These are phyloP conservation scores for Rhodotorula sp. DNA, from an alignment of 1,284 basidiomycete genomes.

Conservation along the genomic window DNA sequence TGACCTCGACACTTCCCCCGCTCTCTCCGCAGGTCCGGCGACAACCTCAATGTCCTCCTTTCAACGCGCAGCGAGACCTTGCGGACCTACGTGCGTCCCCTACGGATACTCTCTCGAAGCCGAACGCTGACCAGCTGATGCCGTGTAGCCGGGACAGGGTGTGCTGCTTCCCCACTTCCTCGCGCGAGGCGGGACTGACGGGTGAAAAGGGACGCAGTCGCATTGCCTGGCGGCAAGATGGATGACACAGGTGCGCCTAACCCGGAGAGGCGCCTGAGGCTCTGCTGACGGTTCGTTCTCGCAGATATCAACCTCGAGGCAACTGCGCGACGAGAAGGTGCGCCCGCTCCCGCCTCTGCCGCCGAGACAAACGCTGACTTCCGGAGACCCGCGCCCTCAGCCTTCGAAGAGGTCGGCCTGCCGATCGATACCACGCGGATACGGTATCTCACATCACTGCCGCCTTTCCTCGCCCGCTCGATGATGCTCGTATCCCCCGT, in stretches of 20 bases:
- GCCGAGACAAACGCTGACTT: too few relatives aligned
- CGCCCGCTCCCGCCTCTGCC: background rate
- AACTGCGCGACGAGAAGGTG: constrained; percentile 45
- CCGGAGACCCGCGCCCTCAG: constrained; percentile 5
- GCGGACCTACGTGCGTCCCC: constrained; percentile 33
- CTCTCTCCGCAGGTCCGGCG: background rate
- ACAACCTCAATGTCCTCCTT: constrained; percentile 40
- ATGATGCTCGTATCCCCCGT: constrained; percentile 45
- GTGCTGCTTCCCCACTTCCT: background rate
- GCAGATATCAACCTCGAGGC: constrained; percentile 43
- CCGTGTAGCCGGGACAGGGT: constrained; percentile 43
- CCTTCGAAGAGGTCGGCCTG: constrained; percentile 46
- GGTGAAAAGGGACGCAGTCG: constrained; percentile 10
- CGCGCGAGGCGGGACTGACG: background rate
- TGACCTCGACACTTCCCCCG: background rate
- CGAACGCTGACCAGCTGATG: background rate
- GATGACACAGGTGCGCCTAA: constrained; percentile 31
- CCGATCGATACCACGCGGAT: constrained; percentile 38
- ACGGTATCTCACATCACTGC: constrained; percentile 42
- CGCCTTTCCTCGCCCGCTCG: constrained; percentile 42
- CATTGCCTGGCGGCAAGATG: constrained; percentile 45
- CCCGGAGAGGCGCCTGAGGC: fast-evolving
- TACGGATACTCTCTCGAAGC: fast-evolving
- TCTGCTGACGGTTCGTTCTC: background rate
- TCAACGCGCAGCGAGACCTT: constrained; percentile 25